Base-by-base conservation (phyloP, 2,329 filamentous ascomycete species). In the Colletotrichum scovillei region DNA sequence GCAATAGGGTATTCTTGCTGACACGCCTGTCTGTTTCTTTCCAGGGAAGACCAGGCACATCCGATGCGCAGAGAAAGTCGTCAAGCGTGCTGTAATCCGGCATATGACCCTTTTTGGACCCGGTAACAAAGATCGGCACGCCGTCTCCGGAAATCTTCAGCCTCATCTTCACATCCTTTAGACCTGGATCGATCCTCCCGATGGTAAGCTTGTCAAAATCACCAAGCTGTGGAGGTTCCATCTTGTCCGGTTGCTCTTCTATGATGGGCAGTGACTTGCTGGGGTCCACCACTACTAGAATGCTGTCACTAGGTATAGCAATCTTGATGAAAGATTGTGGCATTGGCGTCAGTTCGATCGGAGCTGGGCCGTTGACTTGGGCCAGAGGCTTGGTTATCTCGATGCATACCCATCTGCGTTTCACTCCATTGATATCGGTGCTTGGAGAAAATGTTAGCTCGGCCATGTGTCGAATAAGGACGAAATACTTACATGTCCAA, bases 261-360 rank as follows among this genome's bases (percentile, higher is more conserved):
- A 9, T 19, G 42, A 19, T 62, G 12, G 46, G 22, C 32, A 53
- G 42, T 22, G 28, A 55, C 30, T 24, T 24, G 35, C 30, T 69
- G 32, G 9, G 19, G 24, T 14, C 1, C 9, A 62, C 19, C 42
- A 38, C 12, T 35, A 53, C 4, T 6, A 22, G 42, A n/a, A 74
- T 46, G 12, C 70, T 75, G 14, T 66, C 72, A 19, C n/a, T 49
- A 9, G 72, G 68, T 26, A 67, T 65, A 26, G 74, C 72, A 35
- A 75, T 66, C 24, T 62, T 71, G 38, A 75, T 53, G 11, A 49
- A 63, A 1, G 63, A 68, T 35, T 28, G 42, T 8, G 74, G 74
- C 68, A 74, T 72, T 7, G 67, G 64, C 1, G 63, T 32, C 14
- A 75, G 62, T 24, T 74, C 72, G 16, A 32, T 35, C 8, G 72